These are phyloP conservation scores for Metschnikowia reukaufii DNA, from an alignment of 805 yeast species.

Conservation along the genomic window DNA sequence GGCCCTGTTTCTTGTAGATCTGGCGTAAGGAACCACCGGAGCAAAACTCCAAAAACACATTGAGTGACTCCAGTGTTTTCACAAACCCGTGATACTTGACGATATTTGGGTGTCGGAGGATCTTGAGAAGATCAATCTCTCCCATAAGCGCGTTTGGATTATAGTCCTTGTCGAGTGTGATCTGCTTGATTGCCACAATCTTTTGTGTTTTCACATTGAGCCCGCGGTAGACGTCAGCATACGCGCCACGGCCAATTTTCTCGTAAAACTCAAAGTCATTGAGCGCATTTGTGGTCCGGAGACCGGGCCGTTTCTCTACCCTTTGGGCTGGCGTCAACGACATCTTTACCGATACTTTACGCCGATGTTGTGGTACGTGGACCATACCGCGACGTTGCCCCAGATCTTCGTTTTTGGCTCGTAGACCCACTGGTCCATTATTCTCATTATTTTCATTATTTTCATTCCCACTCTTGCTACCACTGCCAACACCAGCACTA, in stretches of 20 bases:
- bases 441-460: no score
- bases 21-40: slow-evolving; percentile 66
- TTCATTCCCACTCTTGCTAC: no score
- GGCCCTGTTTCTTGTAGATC: slow-evolving; percentile 46
- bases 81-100: slow-evolving; percentile 62
- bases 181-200: slow-evolving; percentile 78
- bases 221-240: slow-evolving; percentile 82
- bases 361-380: slow-evolving; percentile 5
- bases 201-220: slow-evolving; percentile 63
- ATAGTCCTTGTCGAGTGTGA: slow-evolving; percentile 54
- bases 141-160: slow-evolving; percentile 52
- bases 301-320: slow-evolving; percentile 44
- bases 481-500: neutral
- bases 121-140: slow-evolving; percentile 66
- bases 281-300: slow-evolving; percentile 39
- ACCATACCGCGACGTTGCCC: no score
- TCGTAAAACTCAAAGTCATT: slow-evolving; percentile 55
- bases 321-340: slow-evolving; percentile 54
- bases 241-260: slow-evolving; percentile 86
- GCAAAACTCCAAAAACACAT: slow-evolving; percentile 57
- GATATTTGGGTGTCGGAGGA: slow-evolving; percentile 50
- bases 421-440: no score
- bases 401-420: no score
- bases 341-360: slow-evolving; percentile 37
- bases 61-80: slow-evolving; percentile 50